Percentiles rank a stretch among this genome's conserved stretches.
phyloP scores from a whole-genome alignment of 129 eudicot genomes.

The Calendula officinalis region DNA sequence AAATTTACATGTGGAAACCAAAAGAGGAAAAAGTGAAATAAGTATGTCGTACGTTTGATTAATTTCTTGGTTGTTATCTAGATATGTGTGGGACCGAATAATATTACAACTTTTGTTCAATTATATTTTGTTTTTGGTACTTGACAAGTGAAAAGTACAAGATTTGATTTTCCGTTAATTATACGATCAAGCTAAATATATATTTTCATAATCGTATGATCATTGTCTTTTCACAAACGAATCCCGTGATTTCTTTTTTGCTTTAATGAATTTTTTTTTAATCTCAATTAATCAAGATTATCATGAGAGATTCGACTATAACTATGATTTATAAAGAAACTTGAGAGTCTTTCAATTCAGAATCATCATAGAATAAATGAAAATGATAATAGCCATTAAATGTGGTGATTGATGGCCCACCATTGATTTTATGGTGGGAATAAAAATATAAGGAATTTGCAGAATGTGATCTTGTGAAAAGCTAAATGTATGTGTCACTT shows the following conservation, averaged over 20 bases:
- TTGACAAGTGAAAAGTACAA: conserved; percentile 23
- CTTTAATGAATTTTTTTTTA: background rate
- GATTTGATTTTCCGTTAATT: conserved; percentile 24
- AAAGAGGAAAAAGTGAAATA: conserved; percentile 14
- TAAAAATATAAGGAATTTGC: conserved; percentile 11
- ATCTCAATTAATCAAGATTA: conserved; percentile 14
- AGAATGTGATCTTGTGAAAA: conserved; percentile 13
- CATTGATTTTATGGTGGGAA: conserved; percentile 19
- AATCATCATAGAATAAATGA: conserved; percentile 21
- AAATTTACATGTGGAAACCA: background rate
- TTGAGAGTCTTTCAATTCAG: background rate
- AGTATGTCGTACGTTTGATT: conserved; percentile 11
- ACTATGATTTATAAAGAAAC: background rate
- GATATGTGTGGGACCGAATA: conserved; percentile 27
- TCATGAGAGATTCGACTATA: conserved; percentile 15
- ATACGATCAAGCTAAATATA: background rate
- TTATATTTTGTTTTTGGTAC: conserved; percentile 1
- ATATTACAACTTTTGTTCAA: conserved; percentile 1
- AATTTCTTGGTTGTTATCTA: conserved; percentile 17
- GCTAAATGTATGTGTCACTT: conserved; percentile 12
- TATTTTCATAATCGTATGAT: background rate
- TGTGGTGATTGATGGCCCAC: conserved; percentile 22
- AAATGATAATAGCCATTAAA: conserved; percentile 1
- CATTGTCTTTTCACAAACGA: conserved; percentile 14
- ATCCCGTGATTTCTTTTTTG: background rate